Evolutionary conservation across 805 yeast genomes (phyloP).

Genomic region (Starmerella potacharoeniae): DNA sequence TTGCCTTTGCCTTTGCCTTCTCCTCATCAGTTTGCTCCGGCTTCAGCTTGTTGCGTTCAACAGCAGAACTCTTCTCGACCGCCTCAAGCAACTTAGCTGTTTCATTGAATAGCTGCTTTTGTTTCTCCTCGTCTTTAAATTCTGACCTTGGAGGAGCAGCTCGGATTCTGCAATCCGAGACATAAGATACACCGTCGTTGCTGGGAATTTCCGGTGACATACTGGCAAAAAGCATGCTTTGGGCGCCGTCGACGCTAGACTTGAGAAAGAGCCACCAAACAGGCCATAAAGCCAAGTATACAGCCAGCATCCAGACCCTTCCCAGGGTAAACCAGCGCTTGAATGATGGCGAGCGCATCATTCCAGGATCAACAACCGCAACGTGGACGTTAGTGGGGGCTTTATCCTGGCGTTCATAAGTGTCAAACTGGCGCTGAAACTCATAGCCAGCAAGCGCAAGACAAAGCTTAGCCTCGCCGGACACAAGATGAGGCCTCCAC

Average conservation of each 20-base stretch:
- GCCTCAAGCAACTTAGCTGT: conserved; percentile 47
- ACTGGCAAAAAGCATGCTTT: conserved; percentile 57
- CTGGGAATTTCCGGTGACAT: conserved; percentile 59
- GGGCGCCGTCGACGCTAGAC: conserved; percentile 67
- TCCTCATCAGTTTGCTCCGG: conserved; percentile 8
- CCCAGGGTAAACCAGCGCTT: conserved; percentile 73
- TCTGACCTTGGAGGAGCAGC: conserved; percentile 47
- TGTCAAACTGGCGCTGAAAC: conserved; percentile 53
- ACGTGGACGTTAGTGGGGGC: conserved; percentile 60
- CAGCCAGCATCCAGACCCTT: conserved; percentile 35
- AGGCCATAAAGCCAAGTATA: conserved; percentile 66
- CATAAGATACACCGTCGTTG: conserved; percentile 52
- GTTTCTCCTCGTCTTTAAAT: conserved; percentile 49
- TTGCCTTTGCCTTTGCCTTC: conserved; percentile 7
- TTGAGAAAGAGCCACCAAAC: conserved; percentile 72
- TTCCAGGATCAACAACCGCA: conserved; percentile 78
- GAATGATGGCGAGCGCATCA: conserved; percentile 79
- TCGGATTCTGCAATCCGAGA: conserved; percentile 58
- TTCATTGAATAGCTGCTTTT: conserved; percentile 45
- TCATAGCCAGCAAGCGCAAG: conserved; percentile 67
- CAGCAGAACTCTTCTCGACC: conserved; percentile 62
- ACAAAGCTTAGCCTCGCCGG: conserved; percentile 72
- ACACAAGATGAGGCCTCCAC: conserved; percentile 57
- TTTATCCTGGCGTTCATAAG: conserved; percentile 51
- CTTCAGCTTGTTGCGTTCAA: conserved; percentile 39